These are phyloP conservation scores for Boletus eberwhitei DNA, from an alignment of 768 basidiomycete genomes.

Conservation along the genomic window DNA sequence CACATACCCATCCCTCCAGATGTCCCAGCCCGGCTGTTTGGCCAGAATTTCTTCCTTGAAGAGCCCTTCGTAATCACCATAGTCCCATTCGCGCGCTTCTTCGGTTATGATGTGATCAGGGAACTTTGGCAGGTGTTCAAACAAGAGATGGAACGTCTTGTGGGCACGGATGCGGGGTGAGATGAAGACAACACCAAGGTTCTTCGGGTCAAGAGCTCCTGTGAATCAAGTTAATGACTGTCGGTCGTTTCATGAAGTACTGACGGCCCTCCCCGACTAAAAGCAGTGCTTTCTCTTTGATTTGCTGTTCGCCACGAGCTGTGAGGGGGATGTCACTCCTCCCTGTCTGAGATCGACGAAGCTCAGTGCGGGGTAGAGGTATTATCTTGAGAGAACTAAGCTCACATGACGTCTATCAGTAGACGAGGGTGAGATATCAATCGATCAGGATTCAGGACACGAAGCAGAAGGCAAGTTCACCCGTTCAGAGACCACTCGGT, in stretches of 20 bases:
- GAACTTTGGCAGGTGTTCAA: constrained; percentile 43
- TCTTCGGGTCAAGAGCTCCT: constrained; percentile 78
- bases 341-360: constrained; percentile 62
- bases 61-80: constrained; percentile 88
- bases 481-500: constrained; percentile 94
- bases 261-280: constrained; percentile 78
- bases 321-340: constrained; percentile 87
- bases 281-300: constrained; percentile 56
- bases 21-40: constrained; percentile 61
- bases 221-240: not conserved
- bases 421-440: constrained; percentile 5
- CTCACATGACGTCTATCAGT: constrained; percentile 58
- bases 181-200: constrained; percentile 70
- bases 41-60: constrained; percentile 72
- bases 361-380: not conserved
- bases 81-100: constrained; percentile 82
- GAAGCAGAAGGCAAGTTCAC: constrained; percentile 33
- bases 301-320: constrained; percentile 63
- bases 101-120: constrained; percentile 63
- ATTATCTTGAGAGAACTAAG: constrained; percentile 1
- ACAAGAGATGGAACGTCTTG: constrained; percentile 80
- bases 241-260: constrained; percentile 28
- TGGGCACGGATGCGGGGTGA: constrained; percentile 89
- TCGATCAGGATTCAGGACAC: not conserved
- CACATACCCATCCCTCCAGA: constrained; percentile 79